Evolutionary conservation across 805 yeast species (phyloP).

Genomic region (Starmerella khaoyaiensis): DNA sequence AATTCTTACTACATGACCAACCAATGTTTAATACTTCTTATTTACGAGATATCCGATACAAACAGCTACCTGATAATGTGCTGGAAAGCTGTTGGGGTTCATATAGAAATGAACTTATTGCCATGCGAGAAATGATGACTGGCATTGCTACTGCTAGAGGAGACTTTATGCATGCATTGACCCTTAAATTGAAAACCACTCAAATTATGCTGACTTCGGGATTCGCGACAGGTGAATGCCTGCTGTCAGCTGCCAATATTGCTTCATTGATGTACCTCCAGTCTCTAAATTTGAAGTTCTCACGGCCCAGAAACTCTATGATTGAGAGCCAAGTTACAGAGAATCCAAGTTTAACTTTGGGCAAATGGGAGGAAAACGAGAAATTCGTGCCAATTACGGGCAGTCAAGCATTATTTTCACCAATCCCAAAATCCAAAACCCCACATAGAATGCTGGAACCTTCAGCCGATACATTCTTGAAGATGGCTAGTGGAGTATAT

Average conservation of each 20-base stretch:
- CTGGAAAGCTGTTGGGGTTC: constrained; percentile 14
- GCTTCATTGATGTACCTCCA: constrained; percentile 58
- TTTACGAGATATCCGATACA: constrained; percentile 13
- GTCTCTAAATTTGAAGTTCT: constrained; percentile 22
- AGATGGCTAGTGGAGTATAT: constrained; percentile 13
- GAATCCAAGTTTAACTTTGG: neutral
- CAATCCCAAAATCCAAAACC: neutral
- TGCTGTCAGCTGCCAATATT: constrained; percentile 53
- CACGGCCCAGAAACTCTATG: constrained; percentile 2
- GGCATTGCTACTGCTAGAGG: constrained; percentile 59
- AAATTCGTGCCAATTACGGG: neutral
- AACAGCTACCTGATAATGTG: constrained; percentile 10
- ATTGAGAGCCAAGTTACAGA: neutral
- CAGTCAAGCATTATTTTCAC: neutral
- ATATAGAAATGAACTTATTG: constrained; percentile 64
- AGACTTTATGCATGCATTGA: constrained; percentile 49
- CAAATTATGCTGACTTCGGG: constrained; percentile 66
- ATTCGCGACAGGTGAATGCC: constrained; percentile 47
- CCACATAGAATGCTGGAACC: constrained; percentile 5
- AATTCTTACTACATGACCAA: constrained; percentile 17
- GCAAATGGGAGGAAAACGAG: neutral
- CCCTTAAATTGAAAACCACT: constrained; percentile 49
- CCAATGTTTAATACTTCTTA: constrained; percentile 13
- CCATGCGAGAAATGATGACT: constrained; percentile 61
- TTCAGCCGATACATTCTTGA: constrained; percentile 11